Base-by-base conservation (phyloP, 257 asterid species). In the Dorcoceras hygrometricum region DNA sequence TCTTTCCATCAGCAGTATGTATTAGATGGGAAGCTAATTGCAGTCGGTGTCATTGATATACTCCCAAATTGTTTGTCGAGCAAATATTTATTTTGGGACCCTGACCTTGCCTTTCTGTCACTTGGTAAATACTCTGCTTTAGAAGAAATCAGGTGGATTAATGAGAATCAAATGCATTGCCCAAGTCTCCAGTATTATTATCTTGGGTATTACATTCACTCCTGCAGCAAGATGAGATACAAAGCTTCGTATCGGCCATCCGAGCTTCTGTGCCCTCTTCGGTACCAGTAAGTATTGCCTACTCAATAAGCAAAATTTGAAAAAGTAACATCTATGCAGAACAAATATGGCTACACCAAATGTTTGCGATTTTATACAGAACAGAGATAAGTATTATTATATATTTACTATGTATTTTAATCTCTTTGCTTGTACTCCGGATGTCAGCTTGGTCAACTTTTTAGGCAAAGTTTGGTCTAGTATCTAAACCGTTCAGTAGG, bases 51-150 rank as follows among this genome's bases (percentile, higher is more conserved):
- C 59, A 59, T 90, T 69, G 99, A 94, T 71, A 88, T 94, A 72
- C 95, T 94, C 51, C 99, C 99, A 0, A 88, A 81, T 69, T 90
- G 96, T 83, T 80, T 88, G 79, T 94, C 99, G 3, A 94, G 97
- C 86, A 94, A 94, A 79, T 94, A 94, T 79, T 82, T 94, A 67
- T 94, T 94, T 75, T 94, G 99, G 99, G 99, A 94, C 80, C 99
- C 99, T 48, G 99, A 88, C 68, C 72, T 85, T 66, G 91, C 99
- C 76, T 74, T 71, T 73, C 73, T 94, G 63, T 94, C 99, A 26
- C 94, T 94, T 58, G 99, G 99, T 8, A 94, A 90, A 74, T 87
- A 78, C 77, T 88, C 99, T 8, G 96, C 98, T 81, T 73, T 88
- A 53, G 81, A 90, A 82, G 99, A 94, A 80, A 88, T 94, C 77